Percentiles rank a stretch among this genome's conserved stretches.
phyloP scores from a whole-genome alignment of 495 filamentous ascomycete genomes.

The Neurospora sp. region DNA sequence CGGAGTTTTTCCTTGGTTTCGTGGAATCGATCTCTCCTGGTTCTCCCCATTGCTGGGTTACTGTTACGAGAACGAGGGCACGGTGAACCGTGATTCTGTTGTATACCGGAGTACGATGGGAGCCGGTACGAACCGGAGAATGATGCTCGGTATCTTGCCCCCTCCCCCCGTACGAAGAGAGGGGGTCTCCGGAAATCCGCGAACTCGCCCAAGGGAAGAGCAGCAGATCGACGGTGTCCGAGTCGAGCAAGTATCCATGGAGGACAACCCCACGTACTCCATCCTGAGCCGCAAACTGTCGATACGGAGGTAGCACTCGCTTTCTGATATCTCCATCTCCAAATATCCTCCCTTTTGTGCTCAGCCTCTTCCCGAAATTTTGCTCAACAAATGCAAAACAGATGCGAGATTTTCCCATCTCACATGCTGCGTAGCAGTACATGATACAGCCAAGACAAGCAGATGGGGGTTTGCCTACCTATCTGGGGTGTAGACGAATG shows the following conservation, averaged over 20 bases:
- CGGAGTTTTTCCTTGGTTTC: not conserved
- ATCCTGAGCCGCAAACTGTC: not conserved
- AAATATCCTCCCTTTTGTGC: not conserved
- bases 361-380: not conserved
- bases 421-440: not conserved
- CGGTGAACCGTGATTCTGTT: not conserved
- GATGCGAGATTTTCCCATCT: not conserved
- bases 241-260: not conserved
- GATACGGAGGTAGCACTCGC: not conserved
- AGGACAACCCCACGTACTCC: not conserved
- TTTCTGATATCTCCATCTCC: not conserved
- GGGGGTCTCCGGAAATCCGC: not conserved
- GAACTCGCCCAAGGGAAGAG: not conserved
- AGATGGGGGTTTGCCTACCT: not conserved
- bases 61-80: not conserved
- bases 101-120: not conserved
- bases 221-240: not conserved
- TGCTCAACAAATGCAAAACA: not conserved
- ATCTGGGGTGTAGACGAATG: not conserved
- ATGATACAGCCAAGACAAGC: not conserved
- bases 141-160: not conserved
- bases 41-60: not conserved
- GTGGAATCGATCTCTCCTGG: not conserved
- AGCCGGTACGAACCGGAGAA: not conserved
- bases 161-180: not conserved